Evolutionary conservation across 1,139 yeast species (phyloP).

Genomic region (Candida tetrigidarum): DNA sequence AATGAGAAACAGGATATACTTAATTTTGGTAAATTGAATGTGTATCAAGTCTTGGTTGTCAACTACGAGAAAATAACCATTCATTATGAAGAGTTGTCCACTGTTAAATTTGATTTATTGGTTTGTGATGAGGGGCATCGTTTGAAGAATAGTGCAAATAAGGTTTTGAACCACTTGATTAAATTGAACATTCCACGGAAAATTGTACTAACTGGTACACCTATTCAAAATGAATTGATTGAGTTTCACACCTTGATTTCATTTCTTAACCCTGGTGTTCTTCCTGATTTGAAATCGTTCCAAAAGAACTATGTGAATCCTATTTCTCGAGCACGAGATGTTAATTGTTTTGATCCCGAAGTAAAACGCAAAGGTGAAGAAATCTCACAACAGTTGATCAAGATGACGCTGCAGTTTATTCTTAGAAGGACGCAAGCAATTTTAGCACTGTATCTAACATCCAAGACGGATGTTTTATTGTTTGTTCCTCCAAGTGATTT

Average conservation of each 20-base stretch:
- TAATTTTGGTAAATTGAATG: slow-evolving; percentile 67
- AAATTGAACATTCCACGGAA: slow-evolving; percentile 58
- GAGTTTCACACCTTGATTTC: slow-evolving; percentile 85
- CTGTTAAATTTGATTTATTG: slow-evolving; percentile 65
- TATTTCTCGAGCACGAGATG: slow-evolving; percentile 73
- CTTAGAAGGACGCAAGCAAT: slow-evolving; percentile 75
- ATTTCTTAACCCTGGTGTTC: slow-evolving; percentile 81
- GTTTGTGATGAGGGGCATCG: slow-evolving; percentile 97
- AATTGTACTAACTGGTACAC: slow-evolving; percentile 86
- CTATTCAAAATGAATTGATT: slow-evolving; percentile 87
- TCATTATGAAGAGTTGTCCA: slow-evolving; percentile 55
- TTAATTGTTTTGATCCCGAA: slow-evolving; percentile 59
- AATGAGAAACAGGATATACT: slow-evolving; percentile 62
- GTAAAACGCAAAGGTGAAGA: slow-evolving; percentile 60
- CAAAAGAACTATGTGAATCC: slow-evolving; percentile 73
- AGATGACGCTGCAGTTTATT: slow-evolving; percentile 66
- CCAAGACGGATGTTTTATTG: slow-evolving; percentile 76
- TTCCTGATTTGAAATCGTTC: slow-evolving; percentile 68
- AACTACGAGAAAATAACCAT: slow-evolving; percentile 84
- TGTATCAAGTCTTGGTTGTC: slow-evolving; percentile 81
- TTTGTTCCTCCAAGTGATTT: slow-evolving; percentile 74
- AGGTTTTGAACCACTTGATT: slow-evolving; percentile 66
- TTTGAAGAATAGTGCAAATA: slow-evolving; percentile 70
- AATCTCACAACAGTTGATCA: slow-evolving; percentile 63
- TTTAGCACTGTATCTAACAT: slow-evolving; percentile 68